Conservation (phyloP, 108 stramenopile species). For the Cyclotella kingstonii region DNA sequence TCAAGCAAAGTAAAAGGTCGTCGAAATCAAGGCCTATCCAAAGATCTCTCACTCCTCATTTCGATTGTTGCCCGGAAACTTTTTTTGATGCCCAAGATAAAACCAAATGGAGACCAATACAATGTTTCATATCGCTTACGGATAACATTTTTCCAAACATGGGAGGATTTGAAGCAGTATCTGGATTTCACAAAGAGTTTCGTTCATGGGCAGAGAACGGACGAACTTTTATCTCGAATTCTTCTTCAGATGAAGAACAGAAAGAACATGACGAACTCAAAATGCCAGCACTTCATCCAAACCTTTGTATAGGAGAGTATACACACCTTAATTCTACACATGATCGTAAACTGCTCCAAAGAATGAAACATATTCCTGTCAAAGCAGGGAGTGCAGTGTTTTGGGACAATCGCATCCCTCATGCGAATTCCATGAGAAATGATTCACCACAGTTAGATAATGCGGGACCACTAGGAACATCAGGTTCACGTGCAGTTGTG, state of each 20-base stretch:
- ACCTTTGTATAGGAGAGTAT: slow-evolving; percentile 88
- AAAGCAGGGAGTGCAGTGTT: slow-evolving; percentile 80
- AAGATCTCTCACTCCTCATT: slow-evolving; percentile 90
- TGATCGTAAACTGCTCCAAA: slow-evolving; percentile 66
- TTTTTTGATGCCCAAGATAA: slow-evolving; percentile 45
- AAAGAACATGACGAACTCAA: slow-evolving; percentile 1
- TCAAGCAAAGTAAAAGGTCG: slow-evolving; percentile 39
- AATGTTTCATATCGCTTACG: slow-evolving; percentile 87
- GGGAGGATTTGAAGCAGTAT: slow-evolving; percentile 90
- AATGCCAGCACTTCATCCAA: slow-evolving; percentile 12
- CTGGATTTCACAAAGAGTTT: slow-evolving; percentile 91
- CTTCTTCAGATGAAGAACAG: slow-evolving; percentile 14
- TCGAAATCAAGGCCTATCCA: slow-evolving; percentile 62
- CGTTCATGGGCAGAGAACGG: slow-evolving; percentile 61
- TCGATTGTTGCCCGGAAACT: slow-evolving; percentile 90
- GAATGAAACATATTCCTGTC: slow-evolving; percentile 79
- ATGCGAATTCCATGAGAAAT: slow-evolving; percentile 85
- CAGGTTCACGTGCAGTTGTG: slow-evolving; percentile 68
- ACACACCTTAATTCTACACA: slow-evolving; percentile 86
- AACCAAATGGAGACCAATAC: slow-evolving; percentile 90
- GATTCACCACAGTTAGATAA: slow-evolving; percentile 11
- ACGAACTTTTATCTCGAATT: not conserved
- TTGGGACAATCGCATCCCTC: slow-evolving; percentile 92
- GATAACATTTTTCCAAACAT: slow-evolving; percentile 71
- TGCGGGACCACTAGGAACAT: slow-evolving; percentile 3